Evolutionary conservation across 1,139 yeast genomes (phyloP), one percentile per base, ranked within the genome.

Genomic region (Meyerozyma smithsonii): DNA sequence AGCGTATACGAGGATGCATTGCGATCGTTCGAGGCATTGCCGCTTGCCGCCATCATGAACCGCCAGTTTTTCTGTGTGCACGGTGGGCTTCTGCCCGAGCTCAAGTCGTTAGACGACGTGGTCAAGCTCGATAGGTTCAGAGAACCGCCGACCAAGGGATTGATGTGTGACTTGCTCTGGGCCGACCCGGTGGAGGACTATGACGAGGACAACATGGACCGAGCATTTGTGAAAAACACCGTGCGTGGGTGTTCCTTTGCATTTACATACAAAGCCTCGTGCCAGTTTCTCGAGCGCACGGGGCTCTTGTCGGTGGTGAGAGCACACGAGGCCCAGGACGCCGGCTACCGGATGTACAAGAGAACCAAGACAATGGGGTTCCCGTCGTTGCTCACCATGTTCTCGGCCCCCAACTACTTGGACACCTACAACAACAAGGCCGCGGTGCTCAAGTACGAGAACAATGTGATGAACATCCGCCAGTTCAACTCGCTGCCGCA

Each of bases 321-420:
- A 46, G 98, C 97, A 1, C 98, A 92, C 60, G 97, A 92, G 62
- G 97, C 97, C 1, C 98, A 92, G 61, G 97, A 92, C 62, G 94
- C 95, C 12, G 98, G 98, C 20, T 92, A 89, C 64, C 72, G 97
- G 58, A 92, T 94, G 85, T 92, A 92, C 64, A 84, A 84, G 50
- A 78, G 88, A 50, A 88, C 96, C 3, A 77, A 80, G 48, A 75
- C 87, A 14, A 83, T 90, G 57, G 95, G 95, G n/a, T 92, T 92
- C 61, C 97, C 97, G 2, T 81, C 94, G 15, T 74, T 92, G 37
- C 77, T 92, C 61, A 90, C 97, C 10, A 81, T 92, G 68, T 92
- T 92, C 63, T 84, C 95, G 42, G 98, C 98, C 1, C 98, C 98
- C 4, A 92, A 92, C 62, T 92, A 92, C 62, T 72, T 90, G 58